Evolutionary conservation across 169 alveolate genomes (phyloP), one percentile per base, ranked within the genome.

Genomic region (Plasmodium relictum): DNA sequence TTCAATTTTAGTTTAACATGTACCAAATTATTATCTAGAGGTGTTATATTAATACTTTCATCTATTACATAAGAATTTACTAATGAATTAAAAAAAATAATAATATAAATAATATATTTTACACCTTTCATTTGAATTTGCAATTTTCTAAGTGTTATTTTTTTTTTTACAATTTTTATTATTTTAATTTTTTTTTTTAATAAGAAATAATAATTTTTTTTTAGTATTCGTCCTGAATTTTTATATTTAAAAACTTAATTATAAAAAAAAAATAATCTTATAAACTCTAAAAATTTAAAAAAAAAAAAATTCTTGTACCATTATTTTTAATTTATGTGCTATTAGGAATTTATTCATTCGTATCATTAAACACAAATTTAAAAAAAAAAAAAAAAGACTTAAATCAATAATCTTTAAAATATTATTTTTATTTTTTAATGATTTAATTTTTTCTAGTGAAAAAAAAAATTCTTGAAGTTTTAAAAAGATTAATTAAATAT

Each of bases 1-100:
- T 18, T 20, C 50, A 80, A 48, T 69, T 80, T 80, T 66, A 80
- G 83, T 70, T 65, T 80, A 58, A 80, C 62, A 69, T 80, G 90
- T 39, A 80, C 61, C 41, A 80, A 42, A 56, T 80, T 56, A 68
- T 80, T 80, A 52, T 68, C 83, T 52, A 80, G 72, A 20, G 90
- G 85, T 58, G 66, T 16, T 80, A 80, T 20, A 68, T 80, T 68
- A 18, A 69, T 56, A 59, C 90, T 80, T 22, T 80, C 90, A 80
- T 80, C 83, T 66, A 80, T 44, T 59, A 66, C 52, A 72, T 80
- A 72, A 7, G 90, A 20, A 54, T 80, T 80, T 66, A 48, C 90
- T 45, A 80, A 45, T 45, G 78, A 65, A 52, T 22, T n/a, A 54
- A 80, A 14, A 70, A 61, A 66, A 66, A 80, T 20, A 31, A 80